phyloP scores from a whole-genome alignment of 1,139 yeast species.

The Hanseniaspora sp. region DNA sequence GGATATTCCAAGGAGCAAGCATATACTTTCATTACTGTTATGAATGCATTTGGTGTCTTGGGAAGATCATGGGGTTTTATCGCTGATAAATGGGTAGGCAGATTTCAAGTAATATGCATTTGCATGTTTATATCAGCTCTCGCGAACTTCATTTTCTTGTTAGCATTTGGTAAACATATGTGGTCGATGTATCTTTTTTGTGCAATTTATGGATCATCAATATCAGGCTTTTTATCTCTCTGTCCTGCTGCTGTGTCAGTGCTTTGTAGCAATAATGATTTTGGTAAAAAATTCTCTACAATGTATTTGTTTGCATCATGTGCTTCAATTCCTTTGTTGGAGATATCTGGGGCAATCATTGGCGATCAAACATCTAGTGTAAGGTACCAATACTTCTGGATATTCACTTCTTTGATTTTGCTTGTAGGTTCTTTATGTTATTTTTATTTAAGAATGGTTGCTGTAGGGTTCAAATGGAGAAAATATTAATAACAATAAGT shows the following conservation, averaged over 20 bases:
- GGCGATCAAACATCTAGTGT: constrained; percentile 29
- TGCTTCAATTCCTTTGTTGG: constrained; percentile 37
- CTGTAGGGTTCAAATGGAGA: background rate
- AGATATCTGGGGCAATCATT: constrained; percentile 44
- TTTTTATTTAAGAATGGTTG: background rate
- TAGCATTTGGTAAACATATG: constrained; percentile 30
- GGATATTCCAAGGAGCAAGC: constrained; percentile 46
- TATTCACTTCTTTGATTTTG: constrained; percentile 21
- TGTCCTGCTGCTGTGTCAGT: constrained; percentile 44
- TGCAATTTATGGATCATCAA: constrained; percentile 30
- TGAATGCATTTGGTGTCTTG: constrained; percentile 49
- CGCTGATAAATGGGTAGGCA: constrained; percentile 37
- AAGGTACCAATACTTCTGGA: constrained; percentile 26
- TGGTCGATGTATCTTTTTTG: constrained; percentile 30
- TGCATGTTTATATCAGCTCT: constrained; percentile 10
- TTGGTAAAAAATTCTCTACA: constrained; percentile 43
- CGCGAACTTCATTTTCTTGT: constrained; percentile 22
- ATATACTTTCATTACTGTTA: constrained; percentile 42
- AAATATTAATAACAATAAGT: background rate
- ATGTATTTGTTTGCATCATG: constrained; percentile 38
- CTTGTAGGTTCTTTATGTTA: constrained; percentile 20
- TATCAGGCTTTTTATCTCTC: constrained; percentile 33
- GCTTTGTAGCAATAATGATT: constrained; percentile 38
- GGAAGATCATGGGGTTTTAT: constrained; percentile 49
- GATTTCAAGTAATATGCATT: constrained; percentile 7